Evolutionary conservation across 2,329 filamentous ascomycete species (phyloP), one percentile per base, ranked within the genome.

Genomic region (Fusarium sp.): DNA sequence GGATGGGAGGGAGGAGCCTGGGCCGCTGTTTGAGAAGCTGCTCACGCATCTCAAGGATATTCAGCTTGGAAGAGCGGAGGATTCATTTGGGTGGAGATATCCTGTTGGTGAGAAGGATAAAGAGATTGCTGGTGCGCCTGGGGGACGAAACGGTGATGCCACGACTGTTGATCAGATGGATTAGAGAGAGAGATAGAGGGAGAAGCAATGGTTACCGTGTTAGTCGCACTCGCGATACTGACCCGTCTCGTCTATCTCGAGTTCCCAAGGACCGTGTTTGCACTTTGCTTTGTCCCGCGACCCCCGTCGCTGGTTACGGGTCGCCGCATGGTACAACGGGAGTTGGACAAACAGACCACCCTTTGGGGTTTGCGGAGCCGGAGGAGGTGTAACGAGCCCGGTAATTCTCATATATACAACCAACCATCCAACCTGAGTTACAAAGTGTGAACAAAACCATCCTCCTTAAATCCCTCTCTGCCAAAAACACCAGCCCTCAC

Each of bases 31-130:
- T 81, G 79, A 90, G 32, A 92, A 92, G 84, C 87, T 98, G 44
- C 84, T 98, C 66, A 86, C 87, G 30, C 92, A 92, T 62, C 87
- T 98, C 61, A 93, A 97, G 85, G 94, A 91, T 3, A 95, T 98
- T 70, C 96, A 98, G 85, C 88, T 90, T 42, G 95, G 95, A 34
- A 94, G 93, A 83, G 85, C 93, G 47, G 85, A 92, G 81, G 96
- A 98, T 81, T 84, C 85, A 64, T 93, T 95, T 79, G 90, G 90
- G 8, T 98, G 95, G 95, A 88, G 89, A 54, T 80, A 83, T 57
- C 77, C 81, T 13, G 85, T 91, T 13, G 79, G 77, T 13, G 84
- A 83, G 57, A 83, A 81, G 61, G 87, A 90, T 69, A 79, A 77
- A 58, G 84, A 85, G 68, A 83, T 85, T 15, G 75, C 77, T n/a